Percentiles rank a stretch among this genome's conserved stretches.
phyloP scores from a whole-genome alignment of 768 basidiomycete genomes.

The Tephrocybe sp. region DNA sequence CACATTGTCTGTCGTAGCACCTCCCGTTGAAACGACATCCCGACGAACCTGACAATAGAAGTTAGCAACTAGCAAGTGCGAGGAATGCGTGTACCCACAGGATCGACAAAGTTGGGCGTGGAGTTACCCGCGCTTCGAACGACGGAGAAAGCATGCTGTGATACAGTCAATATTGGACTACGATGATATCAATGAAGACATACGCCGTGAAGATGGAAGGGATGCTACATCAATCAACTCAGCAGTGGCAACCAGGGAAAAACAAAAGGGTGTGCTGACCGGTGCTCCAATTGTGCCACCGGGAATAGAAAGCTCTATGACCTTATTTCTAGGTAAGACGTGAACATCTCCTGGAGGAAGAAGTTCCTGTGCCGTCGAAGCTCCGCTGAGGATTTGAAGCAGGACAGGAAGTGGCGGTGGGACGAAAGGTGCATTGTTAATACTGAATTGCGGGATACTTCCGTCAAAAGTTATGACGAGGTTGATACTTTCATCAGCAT shows the following conservation, averaged over 20 bases:
- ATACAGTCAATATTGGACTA: neutral
- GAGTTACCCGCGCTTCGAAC: slow-evolving; percentile 37
- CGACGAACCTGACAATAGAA: slow-evolving; percentile 19
- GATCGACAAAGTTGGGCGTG: slow-evolving; percentile 43
- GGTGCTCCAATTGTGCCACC: slow-evolving; percentile 32
- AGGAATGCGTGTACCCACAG: slow-evolving; percentile 25
- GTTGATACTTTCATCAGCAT: slow-evolving; percentile 20
- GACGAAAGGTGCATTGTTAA: slow-evolving; percentile 28
- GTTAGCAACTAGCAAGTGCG: too few species aligned
- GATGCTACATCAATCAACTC: slow-evolving; percentile 24
- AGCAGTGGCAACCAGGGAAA: neutral
- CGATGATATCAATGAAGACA: slow-evolving; percentile 1
- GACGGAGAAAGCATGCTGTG: slow-evolving; percentile 34
- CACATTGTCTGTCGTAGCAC: slow-evolving; percentile 32
- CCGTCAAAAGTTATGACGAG: slow-evolving; percentile 16
- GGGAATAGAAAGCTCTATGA: slow-evolving; percentile 47
- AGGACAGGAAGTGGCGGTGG: slow-evolving; percentile 48
- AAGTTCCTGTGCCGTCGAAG: slow-evolving; percentile 35
- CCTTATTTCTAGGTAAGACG: slow-evolving; percentile 34
- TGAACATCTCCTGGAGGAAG: slow-evolving; percentile 41
- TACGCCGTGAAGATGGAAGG: slow-evolving; percentile 44
- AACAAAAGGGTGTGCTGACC: slow-evolving; percentile 19
- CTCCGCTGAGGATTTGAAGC: slow-evolving; percentile 56
- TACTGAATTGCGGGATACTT: slow-evolving; percentile 14
- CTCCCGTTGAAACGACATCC: slow-evolving; percentile 32